These are phyloP conservation scores for Aspergillus unguis DNA, from an alignment of 2,329 filamentous ascomycete genomes.

Conservation along the genomic window DNA sequence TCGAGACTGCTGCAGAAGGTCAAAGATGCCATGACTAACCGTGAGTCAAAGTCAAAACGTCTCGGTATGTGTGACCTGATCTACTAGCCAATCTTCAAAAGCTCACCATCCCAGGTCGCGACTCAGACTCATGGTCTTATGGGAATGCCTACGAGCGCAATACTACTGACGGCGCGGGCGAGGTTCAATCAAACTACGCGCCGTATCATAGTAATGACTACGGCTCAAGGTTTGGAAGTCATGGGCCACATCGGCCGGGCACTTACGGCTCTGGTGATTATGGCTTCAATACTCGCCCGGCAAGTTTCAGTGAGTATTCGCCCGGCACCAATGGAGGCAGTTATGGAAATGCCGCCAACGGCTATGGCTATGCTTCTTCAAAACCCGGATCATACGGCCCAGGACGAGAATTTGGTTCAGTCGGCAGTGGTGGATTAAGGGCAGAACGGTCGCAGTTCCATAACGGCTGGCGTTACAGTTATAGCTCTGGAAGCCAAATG, in stretches of 20 bases:
- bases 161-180: slow-evolving; percentile 22
- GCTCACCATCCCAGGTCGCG: slow-evolving; percentile 8
- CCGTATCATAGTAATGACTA: slow-evolving; percentile 42
- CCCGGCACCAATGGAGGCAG: neutral
- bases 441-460: slow-evolving; percentile 1
- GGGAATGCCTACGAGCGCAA: slow-evolving; percentile 27
- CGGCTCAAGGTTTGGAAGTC: slow-evolving; percentile 20
- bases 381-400: neutral
- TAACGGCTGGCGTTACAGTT: slow-evolving; percentile 4
- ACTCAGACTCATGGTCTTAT: slow-evolving; percentile 5
- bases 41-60: slow-evolving; percentile 24
- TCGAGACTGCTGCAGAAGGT: slow-evolving; percentile 47
- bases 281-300: slow-evolving; percentile 27
- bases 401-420: slow-evolving; percentile 6
- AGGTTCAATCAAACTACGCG: slow-evolving; percentile 50
- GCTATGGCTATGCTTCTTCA: slow-evolving; percentile 6
- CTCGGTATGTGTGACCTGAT: slow-evolving; percentile 1
- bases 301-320: slow-evolving; percentile 8
- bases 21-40: slow-evolving; percentile 43
- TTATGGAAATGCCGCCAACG: slow-evolving; percentile 2
- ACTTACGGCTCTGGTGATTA: slow-evolving; percentile 25
- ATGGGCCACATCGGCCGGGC: slow-evolving; percentile 48
- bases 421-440: slow-evolving; percentile 18
- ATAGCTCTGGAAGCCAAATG: slow-evolving; percentile 8
- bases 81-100: neutral